Evolutionary conservation across 1,284 basidiomycete genomes (phyloP).

Genomic region (Tausonia pullulans): DNA sequence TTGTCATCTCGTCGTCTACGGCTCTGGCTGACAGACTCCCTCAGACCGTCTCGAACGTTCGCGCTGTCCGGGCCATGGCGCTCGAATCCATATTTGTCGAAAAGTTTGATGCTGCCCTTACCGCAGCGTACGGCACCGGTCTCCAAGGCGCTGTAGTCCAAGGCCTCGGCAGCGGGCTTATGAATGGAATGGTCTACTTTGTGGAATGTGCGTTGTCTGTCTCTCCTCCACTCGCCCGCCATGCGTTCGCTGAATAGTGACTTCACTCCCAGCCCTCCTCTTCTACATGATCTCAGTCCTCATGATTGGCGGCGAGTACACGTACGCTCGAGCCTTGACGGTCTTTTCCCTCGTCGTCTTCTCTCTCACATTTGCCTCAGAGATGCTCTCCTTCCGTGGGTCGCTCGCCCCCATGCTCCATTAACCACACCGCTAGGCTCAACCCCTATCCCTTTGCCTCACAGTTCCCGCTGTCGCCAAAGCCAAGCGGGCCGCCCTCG

Average conservation of each 20-base stretch:
- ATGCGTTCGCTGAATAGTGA: not conserved
- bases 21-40: constrained; percentile 14
- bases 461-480: constrained; percentile 68
- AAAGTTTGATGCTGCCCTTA: constrained; percentile 54
- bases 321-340: constrained; percentile 76
- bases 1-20: not conserved
- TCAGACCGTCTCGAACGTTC: constrained; percentile 70
- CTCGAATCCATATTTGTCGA: constrained; percentile 62
- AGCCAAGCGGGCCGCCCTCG: constrained; percentile 63
- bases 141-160: constrained; percentile 67
- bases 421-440: not conserved
- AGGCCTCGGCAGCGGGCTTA: constrained; percentile 70
- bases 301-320: constrained; percentile 66
- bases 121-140: constrained; percentile 54
- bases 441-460: not conserved
- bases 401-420: constrained; percentile 20
- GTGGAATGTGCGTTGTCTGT: constrained; percentile 45
- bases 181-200: constrained; percentile 71
- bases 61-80: constrained; percentile 81
- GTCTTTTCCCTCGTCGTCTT: constrained; percentile 87
- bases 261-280: constrained; percentile 49
- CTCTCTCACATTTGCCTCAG: constrained; percentile 79
- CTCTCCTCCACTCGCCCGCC: not conserved
- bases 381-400: constrained; percentile 78
- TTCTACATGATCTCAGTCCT: constrained; percentile 82